Evolutionary conservation across 1,284 basidiomycete species (phyloP).

Genomic region (Inonotus hispidus): DNA sequence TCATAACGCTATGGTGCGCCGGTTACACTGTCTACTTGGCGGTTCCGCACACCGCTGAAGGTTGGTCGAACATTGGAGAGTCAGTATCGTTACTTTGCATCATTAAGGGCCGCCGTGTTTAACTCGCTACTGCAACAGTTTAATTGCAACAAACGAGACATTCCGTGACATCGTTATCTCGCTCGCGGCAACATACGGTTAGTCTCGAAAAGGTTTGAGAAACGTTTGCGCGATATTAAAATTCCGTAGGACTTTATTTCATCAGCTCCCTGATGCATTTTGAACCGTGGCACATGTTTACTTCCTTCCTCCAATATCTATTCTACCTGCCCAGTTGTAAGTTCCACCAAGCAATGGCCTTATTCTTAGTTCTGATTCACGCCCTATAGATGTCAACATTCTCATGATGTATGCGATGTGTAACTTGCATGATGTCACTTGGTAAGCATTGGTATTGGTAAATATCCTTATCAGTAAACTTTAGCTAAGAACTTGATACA

Average conservation of each 20-base stretch:
- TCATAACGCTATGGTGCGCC: slow-evolving; percentile 84
- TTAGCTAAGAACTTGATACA: not conserved
- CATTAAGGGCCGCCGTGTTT: not conserved
- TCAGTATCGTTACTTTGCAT: slow-evolving; percentile 31
- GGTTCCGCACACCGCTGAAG: slow-evolving; percentile 65
- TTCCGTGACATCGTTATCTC: slow-evolving; percentile 81
- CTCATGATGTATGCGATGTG: slow-evolving; percentile 91
- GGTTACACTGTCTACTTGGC: slow-evolving; percentile 83
- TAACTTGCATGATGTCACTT: slow-evolving; percentile 85
- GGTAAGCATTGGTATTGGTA: slow-evolving; percentile 35
- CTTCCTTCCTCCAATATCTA: slow-evolving; percentile 81
- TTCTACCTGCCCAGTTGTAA: slow-evolving; percentile 71
- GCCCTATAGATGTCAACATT: slow-evolving; percentile 74
- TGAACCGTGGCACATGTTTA: slow-evolving; percentile 94
- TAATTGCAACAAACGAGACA: slow-evolving; percentile 54
- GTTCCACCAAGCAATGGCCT: slow-evolving; percentile 24
- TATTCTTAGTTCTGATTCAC: slow-evolving; percentile 4
- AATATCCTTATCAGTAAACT: slow-evolving; percentile 2
- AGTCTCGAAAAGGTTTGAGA: not conserved
- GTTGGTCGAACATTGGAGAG: slow-evolving; percentile 68
- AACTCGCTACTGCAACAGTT: not conserved
- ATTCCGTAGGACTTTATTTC: slow-evolving; percentile 56
- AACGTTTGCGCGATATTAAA: not conserved
- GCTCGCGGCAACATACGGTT: slow-evolving; percentile 78
- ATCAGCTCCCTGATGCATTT: slow-evolving; percentile 81